Base-by-base conservation (phyloP, 306 rosid species). In the Sindora glabra region DNA sequence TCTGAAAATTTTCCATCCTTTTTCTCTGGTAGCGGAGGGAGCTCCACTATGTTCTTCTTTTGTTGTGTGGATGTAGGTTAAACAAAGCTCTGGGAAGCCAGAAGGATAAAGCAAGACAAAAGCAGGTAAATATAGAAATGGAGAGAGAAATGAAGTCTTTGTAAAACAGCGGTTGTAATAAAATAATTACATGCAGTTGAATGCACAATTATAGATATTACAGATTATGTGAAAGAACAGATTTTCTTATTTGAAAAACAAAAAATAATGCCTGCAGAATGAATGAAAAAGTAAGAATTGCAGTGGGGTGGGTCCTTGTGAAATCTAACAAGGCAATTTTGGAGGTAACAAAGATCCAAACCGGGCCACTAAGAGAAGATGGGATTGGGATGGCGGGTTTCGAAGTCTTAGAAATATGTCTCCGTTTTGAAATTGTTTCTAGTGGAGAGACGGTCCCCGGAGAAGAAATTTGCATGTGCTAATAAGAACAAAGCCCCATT, bases 341-440 rank as follows among this genome's bases (percentile, higher is more conserved):
- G 69, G 78, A 56, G 76, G 49, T 64, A 68, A 75, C 74, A 81
- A 85, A 48, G 27, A 67, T 78, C 91, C 95, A 83, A 77, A 69
- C 15, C 56, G 63, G 56, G 72, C 69, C 79, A 58, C 64, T 56
- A 72, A 68, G 64, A 41, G 74, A 40, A 12, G 70, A 73, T 68
- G 82, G 74, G 77, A 74, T 80, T 81, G 83, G 75, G 66, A 40
- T 62, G 80, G 75, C 33, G 22, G 47, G 61, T 62, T 56, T 39
- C 33, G 8, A 33, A 58, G 49, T 67, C 65, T 77, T 63, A 57
- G 59, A 82, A 78, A 40, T 53, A 48, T 15, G 77, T 59, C 66
- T 21, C 57, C 32, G 61, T 45, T 46, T 58, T 64, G 27, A 38
- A 69, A 26, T 67, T 58, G 33, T 36, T 65, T 74, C 50, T 68